Conservation (phyloP, 805 yeast genomes). For the Suhomyces faveliae region DNA sequence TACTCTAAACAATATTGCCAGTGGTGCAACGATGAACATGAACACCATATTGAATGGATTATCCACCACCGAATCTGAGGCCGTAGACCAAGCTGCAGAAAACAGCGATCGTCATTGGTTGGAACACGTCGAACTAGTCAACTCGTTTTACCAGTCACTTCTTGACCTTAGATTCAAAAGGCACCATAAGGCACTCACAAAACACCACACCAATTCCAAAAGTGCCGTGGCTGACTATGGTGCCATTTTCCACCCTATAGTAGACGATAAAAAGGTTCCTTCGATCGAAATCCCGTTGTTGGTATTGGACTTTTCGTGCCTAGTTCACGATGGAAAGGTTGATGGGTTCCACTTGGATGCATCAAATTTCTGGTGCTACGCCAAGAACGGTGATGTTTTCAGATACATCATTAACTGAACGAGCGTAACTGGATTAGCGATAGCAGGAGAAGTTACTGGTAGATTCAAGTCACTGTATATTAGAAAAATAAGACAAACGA, state of each 20-base stretch:
- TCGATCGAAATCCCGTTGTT: constrained; percentile 37
- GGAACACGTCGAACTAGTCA: constrained; percentile 21
- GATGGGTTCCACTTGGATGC: constrained; percentile 31
- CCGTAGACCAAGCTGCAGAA: not conserved
- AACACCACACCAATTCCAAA: constrained; percentile 5
- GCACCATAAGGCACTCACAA: constrained; percentile 25
- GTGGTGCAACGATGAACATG: constrained; percentile 20
- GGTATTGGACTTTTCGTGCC: constrained; percentile 31
- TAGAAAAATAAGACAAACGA: not conserved
- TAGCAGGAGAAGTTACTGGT: too few species aligned
- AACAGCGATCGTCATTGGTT: constrained; percentile 13
- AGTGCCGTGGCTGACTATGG: constrained; percentile 12
- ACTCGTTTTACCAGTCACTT: constrained; percentile 33
- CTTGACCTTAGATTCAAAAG: constrained; percentile 34
- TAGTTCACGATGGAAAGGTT: constrained; percentile 36
- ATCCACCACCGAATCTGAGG: not conserved
- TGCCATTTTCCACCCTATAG: constrained; percentile 35
- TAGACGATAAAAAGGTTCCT: constrained; percentile 37
- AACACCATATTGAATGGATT: constrained; percentile 17
- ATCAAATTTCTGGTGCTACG: constrained; percentile 35
- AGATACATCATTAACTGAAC: constrained; percentile 23
- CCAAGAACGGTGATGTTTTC: constrained; percentile 42
- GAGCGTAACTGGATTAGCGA: too few species aligned
- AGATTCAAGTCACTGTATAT: too few species aligned
- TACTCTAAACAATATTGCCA: constrained; percentile 1